A percentile compares a stretch with the other conserved stretches of the same genome.
These are phyloP conservation scores for Aspergillus avenaceus DNA, from an alignment of 495 filamentous ascomycete species.

Conservation along the genomic window DNA sequence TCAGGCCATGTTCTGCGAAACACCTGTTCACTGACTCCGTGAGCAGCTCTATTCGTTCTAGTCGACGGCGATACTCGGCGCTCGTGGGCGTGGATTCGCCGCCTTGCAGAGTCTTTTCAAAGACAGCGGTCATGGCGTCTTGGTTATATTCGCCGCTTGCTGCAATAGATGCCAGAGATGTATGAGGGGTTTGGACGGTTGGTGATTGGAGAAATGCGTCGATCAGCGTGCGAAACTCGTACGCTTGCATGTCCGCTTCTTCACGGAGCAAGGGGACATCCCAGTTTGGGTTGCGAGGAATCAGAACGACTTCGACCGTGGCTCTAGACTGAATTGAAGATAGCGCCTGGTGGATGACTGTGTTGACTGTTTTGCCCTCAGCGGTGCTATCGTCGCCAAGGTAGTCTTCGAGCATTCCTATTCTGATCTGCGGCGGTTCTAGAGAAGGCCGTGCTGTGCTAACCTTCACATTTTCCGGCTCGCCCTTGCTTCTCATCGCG, in stretches of 20 bases:
- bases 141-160: conserved; percentile 52
- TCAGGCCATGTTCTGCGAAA: conserved; percentile 45
- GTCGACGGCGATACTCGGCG: conserved; percentile 35
- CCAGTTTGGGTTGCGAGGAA: conserved; percentile 46
- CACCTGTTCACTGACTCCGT: conserved; percentile 41
- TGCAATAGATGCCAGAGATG: conserved; percentile 48
- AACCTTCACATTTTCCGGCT: neutral
- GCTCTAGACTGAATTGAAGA: conserved; percentile 19
- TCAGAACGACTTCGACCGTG: conserved; percentile 27
- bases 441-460: neutral
- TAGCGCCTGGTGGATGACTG: conserved; percentile 35
- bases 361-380: conserved; percentile 53
- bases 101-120: conserved; percentile 14
- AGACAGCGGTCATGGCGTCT: conserved; percentile 41
- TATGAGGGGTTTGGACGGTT: conserved; percentile 23
- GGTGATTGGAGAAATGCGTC: conserved; percentile 40
- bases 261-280: conserved; percentile 40
- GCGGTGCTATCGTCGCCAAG: conserved; percentile 21
- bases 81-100: conserved; percentile 39
- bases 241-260: conserved; percentile 52
- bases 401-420: conserved; percentile 33
- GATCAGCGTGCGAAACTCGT: conserved; percentile 50
- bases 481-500: conserved; percentile 47
- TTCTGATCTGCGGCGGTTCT: conserved; percentile 27
- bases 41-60: conserved; percentile 43